Conservation (phyloP, 1,284 basidiomycete genomes). For the Schizopora paradoxa region DNA sequence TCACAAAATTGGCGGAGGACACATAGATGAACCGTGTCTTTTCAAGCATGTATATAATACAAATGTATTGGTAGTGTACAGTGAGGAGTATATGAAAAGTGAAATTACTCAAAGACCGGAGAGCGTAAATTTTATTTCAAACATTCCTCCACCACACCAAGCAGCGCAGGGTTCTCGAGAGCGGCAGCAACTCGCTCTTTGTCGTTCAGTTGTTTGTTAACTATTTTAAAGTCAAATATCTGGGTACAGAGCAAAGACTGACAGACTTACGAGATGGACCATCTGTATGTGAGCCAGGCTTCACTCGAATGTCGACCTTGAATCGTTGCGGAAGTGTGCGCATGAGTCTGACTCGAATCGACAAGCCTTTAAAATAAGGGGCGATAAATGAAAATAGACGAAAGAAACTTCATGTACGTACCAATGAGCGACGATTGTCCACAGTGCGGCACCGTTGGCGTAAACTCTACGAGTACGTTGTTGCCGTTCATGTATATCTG, state of each 20-base stretch:
- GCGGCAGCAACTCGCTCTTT: constrained; percentile 98
- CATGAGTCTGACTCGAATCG: constrained; percentile 86
- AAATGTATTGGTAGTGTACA: too few relatives aligned
- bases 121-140: too few relatives aligned
- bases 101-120: too few relatives aligned
- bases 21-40: constrained; percentile 8
- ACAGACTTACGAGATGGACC: constrained; percentile 70
- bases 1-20: constrained; percentile 15
- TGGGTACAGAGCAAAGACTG: not conserved
- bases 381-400: not conserved
- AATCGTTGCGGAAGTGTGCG: constrained; percentile 88
- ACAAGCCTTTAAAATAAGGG: constrained; percentile 58
- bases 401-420: constrained; percentile 34
- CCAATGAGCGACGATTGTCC: constrained; percentile 98
- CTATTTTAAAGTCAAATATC: constrained; percentile 34
- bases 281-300: constrained; percentile 93
- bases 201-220: constrained; percentile 99
- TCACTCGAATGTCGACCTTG: constrained; percentile 92
- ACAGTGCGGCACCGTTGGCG: constrained; percentile 97
- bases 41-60: too few relatives aligned
- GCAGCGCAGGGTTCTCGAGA: constrained; percentile 83
- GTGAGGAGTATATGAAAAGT: too few relatives aligned
- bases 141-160: constrained; percentile 88
- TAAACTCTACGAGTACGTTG: constrained; percentile 83
- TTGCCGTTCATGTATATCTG: constrained; percentile 78